Percentiles rank a stretch among this genome's conserved stretches.
These are phyloP conservation scores for Gremmenia infestans DNA, from an alignment of 2,329 filamentous ascomycete genomes.

Conservation along the genomic window DNA sequence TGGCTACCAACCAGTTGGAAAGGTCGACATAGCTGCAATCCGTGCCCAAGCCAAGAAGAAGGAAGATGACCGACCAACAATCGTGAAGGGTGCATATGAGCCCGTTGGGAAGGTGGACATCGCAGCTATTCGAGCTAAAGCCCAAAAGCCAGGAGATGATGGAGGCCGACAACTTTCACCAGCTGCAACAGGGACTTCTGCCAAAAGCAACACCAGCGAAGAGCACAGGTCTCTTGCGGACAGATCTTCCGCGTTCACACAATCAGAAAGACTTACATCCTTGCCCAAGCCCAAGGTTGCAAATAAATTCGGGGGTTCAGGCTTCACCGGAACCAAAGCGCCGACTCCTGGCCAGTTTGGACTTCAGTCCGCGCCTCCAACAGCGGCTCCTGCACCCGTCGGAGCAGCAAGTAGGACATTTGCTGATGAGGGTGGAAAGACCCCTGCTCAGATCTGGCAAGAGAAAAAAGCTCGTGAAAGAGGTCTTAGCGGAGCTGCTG, in stretches of 20 bases:
- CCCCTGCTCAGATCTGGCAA: constrained; percentile 93
- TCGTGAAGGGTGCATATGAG: constrained; percentile 90
- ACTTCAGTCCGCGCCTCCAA: constrained; percentile 55
- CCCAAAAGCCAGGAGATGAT: constrained; percentile 55
- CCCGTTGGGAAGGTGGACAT: constrained; percentile 97
- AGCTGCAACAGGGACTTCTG: constrained; percentile 37
- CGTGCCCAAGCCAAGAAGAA: constrained; percentile 65
- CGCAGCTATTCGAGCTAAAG: constrained; percentile 80
- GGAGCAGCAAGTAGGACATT: constrained; percentile 87
- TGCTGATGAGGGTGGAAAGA: constrained; percentile 91
- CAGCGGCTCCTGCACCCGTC: constrained; percentile 53
- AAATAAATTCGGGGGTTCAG: constrained; percentile 73
- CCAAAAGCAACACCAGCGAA: constrained; percentile 37
- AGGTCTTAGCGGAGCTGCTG: constrained; percentile 47
- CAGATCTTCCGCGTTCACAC: constrained; percentile 66
- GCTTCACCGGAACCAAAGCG: constrained; percentile 84
- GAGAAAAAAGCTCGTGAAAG: constrained; percentile 89
- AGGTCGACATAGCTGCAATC: constrained; percentile 94
- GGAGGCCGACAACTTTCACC: constrained; percentile 37
- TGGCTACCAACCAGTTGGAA: constrained; percentile 88
- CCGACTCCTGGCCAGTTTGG: constrained; percentile 68
- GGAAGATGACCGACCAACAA: constrained; percentile 74
- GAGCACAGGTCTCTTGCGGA: constrained; percentile 64
- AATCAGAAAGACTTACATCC: constrained; percentile 75
- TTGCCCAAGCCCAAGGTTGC: constrained; percentile 93